Base-by-base conservation (phyloP, 805 yeast genomes). In the Wickerhamiella galacta region DNA sequence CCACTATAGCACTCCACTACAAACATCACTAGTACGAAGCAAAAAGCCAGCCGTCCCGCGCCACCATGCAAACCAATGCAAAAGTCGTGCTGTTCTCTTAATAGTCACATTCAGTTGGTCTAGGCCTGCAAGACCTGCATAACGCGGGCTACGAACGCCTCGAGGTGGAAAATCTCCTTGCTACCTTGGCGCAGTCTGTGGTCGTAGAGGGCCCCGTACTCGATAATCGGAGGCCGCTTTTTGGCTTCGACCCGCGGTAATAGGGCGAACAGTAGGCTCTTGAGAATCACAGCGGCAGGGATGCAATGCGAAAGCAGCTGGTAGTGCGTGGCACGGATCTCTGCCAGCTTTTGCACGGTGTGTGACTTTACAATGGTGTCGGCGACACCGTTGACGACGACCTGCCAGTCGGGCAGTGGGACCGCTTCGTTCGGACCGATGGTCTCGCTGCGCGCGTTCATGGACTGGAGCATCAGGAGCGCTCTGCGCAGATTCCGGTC, bases 231-330 rank as follows among this genome's bases (percentile, higher is more conserved):
- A 3, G 56, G 45, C 10, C 49, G 31, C 9, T 31, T 47, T 1
- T 42, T 47, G 11, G 25, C 24, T 2, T 46, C 42, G 8, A 54
- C 47, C 7, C 44, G 43, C 12, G 41, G 36, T 20, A 60, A 33
- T 18, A 68, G 44, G 18, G 49, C 48, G 28, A 52, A 48, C 17
- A 60, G 50, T 30, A 77, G 51, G 26, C 61, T 72, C 44, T 80
- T 81, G 44, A 87, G 57, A 15, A 90, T 74, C n/a, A 72, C 58
- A 37, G 74, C 67, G 2, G 95, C 75, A 0, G 98, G 96, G 25
- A 90, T 87, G 45, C 96, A 85, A 54, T 90, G 98, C 0, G 95
- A 72, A 21, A 90, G 55, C 22, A 90, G 59, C 51, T 90, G 95
- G 54, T 90, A 87, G 57, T 17, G 71, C 61, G 21, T 77, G 59